Percentiles rank a stretch among this genome's conserved stretches.
phyloP scores from a whole-genome alignment of 164 flowering plant species.

The Vitis rotundifolia region DNA sequence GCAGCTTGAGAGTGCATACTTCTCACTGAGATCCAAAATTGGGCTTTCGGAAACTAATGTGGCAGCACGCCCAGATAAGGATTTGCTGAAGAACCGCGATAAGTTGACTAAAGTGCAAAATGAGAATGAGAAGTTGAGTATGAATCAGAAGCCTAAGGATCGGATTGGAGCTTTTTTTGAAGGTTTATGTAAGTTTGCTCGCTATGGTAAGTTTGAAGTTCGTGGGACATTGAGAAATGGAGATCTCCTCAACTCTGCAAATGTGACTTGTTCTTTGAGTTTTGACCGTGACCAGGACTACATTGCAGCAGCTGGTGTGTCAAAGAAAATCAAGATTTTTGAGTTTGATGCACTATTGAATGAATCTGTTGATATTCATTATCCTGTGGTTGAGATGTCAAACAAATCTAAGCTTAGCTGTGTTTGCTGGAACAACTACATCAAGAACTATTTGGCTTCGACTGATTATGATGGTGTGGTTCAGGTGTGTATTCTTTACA shows the following conservation, averaged over 20 bases:
- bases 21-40: constrained; percentile 69
- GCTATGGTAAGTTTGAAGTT: constrained; percentile 75
- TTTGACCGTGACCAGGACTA: constrained; percentile 94
- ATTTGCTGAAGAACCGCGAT: constrained; percentile 47
- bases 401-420: constrained; percentile 84
- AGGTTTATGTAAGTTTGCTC: constrained; percentile 95
- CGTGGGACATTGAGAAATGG: constrained; percentile 72
- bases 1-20: constrained; percentile 89
- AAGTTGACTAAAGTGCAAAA: constrained; percentile 12
- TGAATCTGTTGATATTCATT: constrained; percentile 86
- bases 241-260: constrained; percentile 76
- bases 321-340: constrained; percentile 93
- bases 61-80: constrained; percentile 39
- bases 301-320: constrained; percentile 96
- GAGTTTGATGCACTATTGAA: constrained; percentile 66
- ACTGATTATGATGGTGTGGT: constrained; percentile 95
- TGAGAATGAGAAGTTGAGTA: constrained; percentile 1
- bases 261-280: constrained; percentile 93
- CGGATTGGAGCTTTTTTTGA: constrained; percentile 74
- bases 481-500: constrained; percentile 51
- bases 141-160: constrained; percentile 36
- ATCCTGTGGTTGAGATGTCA: constrained; percentile 86
- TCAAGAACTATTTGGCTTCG: constrained; percentile 92
- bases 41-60: constrained; percentile 38
- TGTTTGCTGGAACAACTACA: constrained; percentile 89